Base-by-base conservation (phyloP, 176 grass and related monocot species). In the Zea luxurians region DNA sequence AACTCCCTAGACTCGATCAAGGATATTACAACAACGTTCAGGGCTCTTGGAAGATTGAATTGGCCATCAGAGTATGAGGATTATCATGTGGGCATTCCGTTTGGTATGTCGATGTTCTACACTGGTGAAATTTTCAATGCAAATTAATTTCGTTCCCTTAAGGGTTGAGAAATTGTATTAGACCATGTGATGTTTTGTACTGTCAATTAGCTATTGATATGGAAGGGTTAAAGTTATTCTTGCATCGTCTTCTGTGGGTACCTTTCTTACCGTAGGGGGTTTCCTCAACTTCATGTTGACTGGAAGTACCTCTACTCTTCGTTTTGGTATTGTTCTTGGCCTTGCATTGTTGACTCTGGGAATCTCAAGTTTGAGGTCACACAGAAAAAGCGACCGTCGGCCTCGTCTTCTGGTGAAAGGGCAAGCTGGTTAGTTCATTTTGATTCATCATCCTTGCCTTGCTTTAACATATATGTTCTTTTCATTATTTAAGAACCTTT, bases 291-390 rank as follows among this genome's bases (percentile, higher is more conserved):
- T 99, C 76, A 95, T 99, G 92, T 45, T 99, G 75, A 92, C 89
- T 66, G 96, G 96, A 83, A 92, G 83, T n/a, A 85, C 86, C 74
- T 81, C 90, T 64, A 89, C 96, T 73, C 72, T 99, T 55, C 92
- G 96, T 12, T 99, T 99, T 79, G 96, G 96, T 71, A 53, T 95
- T 67, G 76, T 95, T 79, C 87, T 95, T 82, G 96, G 96, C n/a
- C 64, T 76, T 83, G 92, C 88, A 66, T 80, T 95, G 71, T 74
- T 99, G 75, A 81, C 83, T 78, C 60, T 99, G 45, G 76, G 87
- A 21, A 78, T 99, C 75, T 80, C 83, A 66, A 95, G 92, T 86
- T 86, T 92, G 81, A 90, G 92, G 71, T 85, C 88, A 64, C 83
- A 90, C 73, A 95, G 80, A 62, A 75, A 45, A 63, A 64, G 55